These are phyloP conservation scores for Fusarium longipes DNA, from an alignment of 2,329 filamentous ascomycete genomes.

Conservation along the genomic window DNA sequence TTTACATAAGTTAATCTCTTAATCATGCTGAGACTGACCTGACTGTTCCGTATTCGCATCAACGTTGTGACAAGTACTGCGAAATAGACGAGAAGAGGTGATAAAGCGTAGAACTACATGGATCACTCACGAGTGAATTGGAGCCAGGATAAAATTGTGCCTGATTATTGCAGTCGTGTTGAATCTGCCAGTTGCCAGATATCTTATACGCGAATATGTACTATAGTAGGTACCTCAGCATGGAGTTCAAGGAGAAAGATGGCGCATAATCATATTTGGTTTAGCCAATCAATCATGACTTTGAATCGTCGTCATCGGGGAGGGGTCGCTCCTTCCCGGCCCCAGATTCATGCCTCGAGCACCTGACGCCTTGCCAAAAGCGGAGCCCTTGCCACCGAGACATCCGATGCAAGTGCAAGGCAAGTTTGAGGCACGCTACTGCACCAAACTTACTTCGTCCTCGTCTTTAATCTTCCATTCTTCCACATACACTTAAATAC, in stretches of 20 bases:
- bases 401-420: constrained; percentile 31
- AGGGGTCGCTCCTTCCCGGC: constrained; percentile 18
- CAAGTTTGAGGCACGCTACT: constrained; percentile 23
- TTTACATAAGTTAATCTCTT: constrained; percentile 25
- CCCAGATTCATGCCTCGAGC: constrained; percentile 27
- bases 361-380: constrained; percentile 26
- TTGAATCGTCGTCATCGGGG: constrained; percentile 26
- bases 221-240: too few species aligned
- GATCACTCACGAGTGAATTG: too few species aligned
- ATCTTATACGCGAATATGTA: not conserved
- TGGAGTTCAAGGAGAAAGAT: too few species aligned
- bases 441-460: not conserved
- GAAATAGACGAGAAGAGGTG: not conserved
- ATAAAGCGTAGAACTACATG: constrained; percentile 22
- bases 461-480: constrained; percentile 4
- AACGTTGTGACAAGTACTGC: constrained; percentile 2
- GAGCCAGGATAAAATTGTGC: too few species aligned
- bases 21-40: constrained; percentile 11
- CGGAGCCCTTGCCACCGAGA: constrained; percentile 36
- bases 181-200: not conserved
- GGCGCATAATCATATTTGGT: not conserved
- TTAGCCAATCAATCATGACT: constrained; percentile 10
- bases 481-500: constrained; percentile 2
- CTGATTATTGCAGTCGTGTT: not conserved
- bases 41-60: not conserved